phyloP scores from a whole-genome alignment of 2,329 filamentous ascomycete genomes.

The Penicillium sp. region DNA sequence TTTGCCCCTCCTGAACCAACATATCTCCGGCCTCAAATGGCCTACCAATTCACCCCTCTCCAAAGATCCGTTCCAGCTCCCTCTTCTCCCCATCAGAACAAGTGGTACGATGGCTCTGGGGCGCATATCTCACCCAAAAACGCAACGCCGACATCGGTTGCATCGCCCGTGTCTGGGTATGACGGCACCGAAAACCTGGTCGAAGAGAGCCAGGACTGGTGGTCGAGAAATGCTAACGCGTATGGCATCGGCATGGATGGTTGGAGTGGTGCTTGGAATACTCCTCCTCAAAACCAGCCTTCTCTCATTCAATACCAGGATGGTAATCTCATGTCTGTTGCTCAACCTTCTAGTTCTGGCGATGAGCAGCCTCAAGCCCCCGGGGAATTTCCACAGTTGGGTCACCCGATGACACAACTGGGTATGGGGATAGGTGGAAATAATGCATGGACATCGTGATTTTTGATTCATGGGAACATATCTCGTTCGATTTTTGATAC shows the following conservation, averaged over 20 bases:
- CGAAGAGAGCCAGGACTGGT: slow-evolving; percentile 65
- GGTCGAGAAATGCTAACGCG: slow-evolving; percentile 62
- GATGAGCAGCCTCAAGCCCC: slow-evolving; percentile 3
- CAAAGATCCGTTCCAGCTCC: slow-evolving; percentile 13
- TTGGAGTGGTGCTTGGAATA: slow-evolving; percentile 48
- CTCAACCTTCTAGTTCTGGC: background rate
- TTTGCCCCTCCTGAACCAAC: slow-evolving; percentile 34
- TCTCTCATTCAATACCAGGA: slow-evolving; percentile 13
- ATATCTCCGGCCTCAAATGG: slow-evolving; percentile 31
- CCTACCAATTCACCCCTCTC: slow-evolving; percentile 18
- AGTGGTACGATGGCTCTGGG: slow-evolving; percentile 32
- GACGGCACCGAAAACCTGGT: slow-evolving; percentile 61
- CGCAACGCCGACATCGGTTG: slow-evolving; percentile 23
- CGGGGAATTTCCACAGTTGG: slow-evolving; percentile 2
- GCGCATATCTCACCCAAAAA: slow-evolving; percentile 11
- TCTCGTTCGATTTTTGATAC: slow-evolving; percentile 1
- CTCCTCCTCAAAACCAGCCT: slow-evolving; percentile 17
- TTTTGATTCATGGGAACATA: background rate
- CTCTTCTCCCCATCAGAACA: slow-evolving; percentile 23
- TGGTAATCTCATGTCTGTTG: slow-evolving; percentile 2
- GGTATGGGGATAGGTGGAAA: slow-evolving; percentile 18
- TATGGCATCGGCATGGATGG: slow-evolving; percentile 63
- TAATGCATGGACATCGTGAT: background rate
- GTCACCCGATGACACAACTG: background rate
- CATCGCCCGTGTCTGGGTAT: slow-evolving; percentile 54